Evolutionary conservation across 2,329 filamentous ascomycete genomes (phyloP).

Genomic region (Botrytis cinerea): DNA sequence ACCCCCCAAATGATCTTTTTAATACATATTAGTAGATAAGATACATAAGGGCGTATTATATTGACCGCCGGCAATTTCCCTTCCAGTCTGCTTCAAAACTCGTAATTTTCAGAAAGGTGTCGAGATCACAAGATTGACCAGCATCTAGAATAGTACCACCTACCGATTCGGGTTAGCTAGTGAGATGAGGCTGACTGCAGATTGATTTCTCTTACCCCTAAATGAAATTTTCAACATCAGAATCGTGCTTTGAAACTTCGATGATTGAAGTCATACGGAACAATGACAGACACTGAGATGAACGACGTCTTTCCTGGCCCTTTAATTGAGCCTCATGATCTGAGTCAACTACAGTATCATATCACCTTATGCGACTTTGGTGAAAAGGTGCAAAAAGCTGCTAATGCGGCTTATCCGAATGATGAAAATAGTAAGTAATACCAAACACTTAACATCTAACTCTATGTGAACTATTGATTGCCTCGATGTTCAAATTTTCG

Average conservation of each 20-base stretch:
- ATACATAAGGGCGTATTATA: background rate
- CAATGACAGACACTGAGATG: background rate
- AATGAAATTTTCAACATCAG: background rate
- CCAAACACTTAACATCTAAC: background rate
- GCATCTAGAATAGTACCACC: background rate
- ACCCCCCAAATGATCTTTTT: background rate
- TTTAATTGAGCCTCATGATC: constrained; percentile 1
- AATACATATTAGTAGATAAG: background rate
- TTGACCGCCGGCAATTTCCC: background rate
- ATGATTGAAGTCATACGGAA: background rate
- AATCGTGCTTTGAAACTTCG: background rate
- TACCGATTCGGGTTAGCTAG: background rate
- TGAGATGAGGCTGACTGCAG: background rate
- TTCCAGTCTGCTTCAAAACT: background rate
- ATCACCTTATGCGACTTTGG: constrained; percentile 27
- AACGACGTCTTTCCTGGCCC: background rate
- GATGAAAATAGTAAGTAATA: constrained; percentile 50
- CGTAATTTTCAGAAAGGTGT: background rate
- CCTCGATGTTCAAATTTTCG: background rate
- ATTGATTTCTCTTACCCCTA: background rate
- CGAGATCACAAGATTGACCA: background rate
- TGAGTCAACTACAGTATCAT: constrained; percentile 28
- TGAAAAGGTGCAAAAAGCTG: constrained; percentile 59
- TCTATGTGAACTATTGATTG: background rate
- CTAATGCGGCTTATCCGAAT: constrained; percentile 63